phyloP scores from a whole-genome alignment of 106 monocot species.

The Narthecium ossifragum region DNA sequence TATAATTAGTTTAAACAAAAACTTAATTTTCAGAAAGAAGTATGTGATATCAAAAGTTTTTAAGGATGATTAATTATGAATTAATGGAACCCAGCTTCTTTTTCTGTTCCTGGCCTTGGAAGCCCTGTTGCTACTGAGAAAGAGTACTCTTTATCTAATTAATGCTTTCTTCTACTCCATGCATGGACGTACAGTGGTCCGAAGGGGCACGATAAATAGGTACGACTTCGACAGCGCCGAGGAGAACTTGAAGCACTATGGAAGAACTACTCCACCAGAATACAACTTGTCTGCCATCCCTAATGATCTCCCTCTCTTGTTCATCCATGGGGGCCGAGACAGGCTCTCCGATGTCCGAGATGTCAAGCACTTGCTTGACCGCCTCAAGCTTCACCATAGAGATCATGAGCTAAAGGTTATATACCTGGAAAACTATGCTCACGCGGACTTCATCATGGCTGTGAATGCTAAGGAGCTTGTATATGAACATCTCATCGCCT shows the following conservation, averaged over 20 bases:
- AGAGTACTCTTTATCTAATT: neutral
- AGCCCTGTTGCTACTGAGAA: neutral
- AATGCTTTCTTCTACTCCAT: too few species aligned
- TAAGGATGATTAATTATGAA: neutral
- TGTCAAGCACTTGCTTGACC: constrained; percentile 12
- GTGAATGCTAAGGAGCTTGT: constrained; percentile 18
- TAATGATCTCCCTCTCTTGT: constrained; percentile 18
- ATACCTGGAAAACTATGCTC: constrained; percentile 13
- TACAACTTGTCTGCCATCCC: constrained; percentile 29
- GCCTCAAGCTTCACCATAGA: constrained; percentile 11
- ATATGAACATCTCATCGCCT: constrained; percentile 23
- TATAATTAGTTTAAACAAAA: too few species aligned
- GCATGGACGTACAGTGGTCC: constrained; percentile 9
- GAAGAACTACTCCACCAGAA: constrained; percentile 9
- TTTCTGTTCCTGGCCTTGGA: neutral
- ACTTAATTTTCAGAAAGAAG: too few species aligned
- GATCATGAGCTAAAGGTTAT: neutral
- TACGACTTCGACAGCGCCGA: constrained; percentile 16
- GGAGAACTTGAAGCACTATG: constrained; percentile 25
- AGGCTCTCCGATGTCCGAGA: constrained; percentile 15
- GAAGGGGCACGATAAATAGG: constrained; percentile 16
- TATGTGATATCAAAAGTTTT: too few species aligned
- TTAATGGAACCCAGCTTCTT: neutral
- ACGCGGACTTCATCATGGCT: constrained; percentile 27
- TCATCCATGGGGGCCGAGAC: constrained; percentile 30